A percentile compares a stretch with the other conserved stretches of the same genome.
phyloP scores from a whole-genome alignment of 495 filamentous ascomycete species.

The Aspergillus carlsbadensis region DNA sequence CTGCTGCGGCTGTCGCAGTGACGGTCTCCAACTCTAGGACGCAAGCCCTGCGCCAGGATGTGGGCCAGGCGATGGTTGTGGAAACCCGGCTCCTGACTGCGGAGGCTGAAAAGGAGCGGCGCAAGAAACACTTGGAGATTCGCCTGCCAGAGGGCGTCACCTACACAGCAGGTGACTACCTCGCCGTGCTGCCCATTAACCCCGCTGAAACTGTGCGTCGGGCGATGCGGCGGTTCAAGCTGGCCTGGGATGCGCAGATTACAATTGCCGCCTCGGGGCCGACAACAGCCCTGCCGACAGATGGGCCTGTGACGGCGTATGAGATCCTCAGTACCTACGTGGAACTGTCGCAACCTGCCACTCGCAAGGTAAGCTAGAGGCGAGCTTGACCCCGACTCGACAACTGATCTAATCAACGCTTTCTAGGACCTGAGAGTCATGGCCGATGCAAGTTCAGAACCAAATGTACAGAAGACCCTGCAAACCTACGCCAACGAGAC shows the following conservation, averaged over 20 bases:
- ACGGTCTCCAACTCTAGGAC: constrained; percentile 53
- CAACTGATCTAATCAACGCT: neutral
- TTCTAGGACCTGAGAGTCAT: neutral
- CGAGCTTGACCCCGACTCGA: too few relatives aligned
- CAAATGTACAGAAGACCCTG: neutral
- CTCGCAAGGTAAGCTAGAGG: neutral
- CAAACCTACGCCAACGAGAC: neutral
- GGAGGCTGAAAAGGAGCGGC: neutral
- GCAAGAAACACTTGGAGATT: neutral
- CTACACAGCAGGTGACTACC: constrained; percentile 17
- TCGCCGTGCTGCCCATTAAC: constrained; percentile 8
- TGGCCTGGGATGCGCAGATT: constrained; percentile 4
- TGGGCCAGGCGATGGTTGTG: constrained; percentile 60
- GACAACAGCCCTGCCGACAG: neutral
- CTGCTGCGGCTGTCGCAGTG: constrained; percentile 46
- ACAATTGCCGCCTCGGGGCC: neutral
- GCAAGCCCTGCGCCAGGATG: constrained; percentile 63
- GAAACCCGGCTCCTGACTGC: constrained; percentile 54
- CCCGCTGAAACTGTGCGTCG: constrained; percentile 1
- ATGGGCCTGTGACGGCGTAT: neutral
- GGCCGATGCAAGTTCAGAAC: constrained; percentile 3
- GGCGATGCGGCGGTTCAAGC: constrained; percentile 6
- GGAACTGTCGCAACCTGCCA: constrained; percentile 8
- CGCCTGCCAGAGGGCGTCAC: constrained; percentile 1
- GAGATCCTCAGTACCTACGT: constrained; percentile 3